Base-by-base conservation (phyloP, 768 basidiomycete genomes). In the Rubroboletus pulcherrimus region DNA sequence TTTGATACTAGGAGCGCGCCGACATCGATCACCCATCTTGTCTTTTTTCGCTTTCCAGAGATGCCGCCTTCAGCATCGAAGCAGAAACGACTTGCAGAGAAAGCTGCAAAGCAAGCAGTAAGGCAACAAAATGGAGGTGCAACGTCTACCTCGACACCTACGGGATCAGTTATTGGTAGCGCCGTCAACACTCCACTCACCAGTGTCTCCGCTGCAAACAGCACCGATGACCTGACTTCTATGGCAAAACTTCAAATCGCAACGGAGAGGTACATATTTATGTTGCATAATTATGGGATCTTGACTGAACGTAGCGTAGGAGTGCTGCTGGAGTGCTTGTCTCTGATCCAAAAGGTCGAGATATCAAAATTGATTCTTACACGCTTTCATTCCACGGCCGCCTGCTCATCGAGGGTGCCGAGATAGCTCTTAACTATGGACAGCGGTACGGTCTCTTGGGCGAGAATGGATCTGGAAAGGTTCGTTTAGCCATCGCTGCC, bases 381-480 rank as follows among this genome's bases (percentile, higher is more conserved):
- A 97, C 95, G 0, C 82, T 99, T 35, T 97, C 94, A 3, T 99
- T 98, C 82, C 97, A 99, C 66, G 97, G 97, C 24, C 83, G 97
- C 46, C 77, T 96, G 30, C 80, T 91, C 57, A 79, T 91, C 54
- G 85, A 86, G 55, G 68, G 68, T 44, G 78, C 80, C 5, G 84
- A 87, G 71, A 80, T 93, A 48, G 74, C 88, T 4, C 84, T 93
- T 58, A 93, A 93, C 70, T 93, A 94, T 63, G 93, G 93, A 0
- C 91, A 95, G 68, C 77, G 92, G 61, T 99, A 99, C 66, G 97
- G 97, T 72, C 79, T 99, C 33, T 78, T 99, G 41, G 96, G 96
- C 37, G 93, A 98, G 72, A 98, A 99, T 69, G 96, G 96, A 33
- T 95, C 91, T n/a, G 96, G 96, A 77, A 99, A 99, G 86, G 94